Evolutionary conservation across 495 filamentous ascomycete species (phyloP).

Genomic region (Geoglossum glabrum): DNA sequence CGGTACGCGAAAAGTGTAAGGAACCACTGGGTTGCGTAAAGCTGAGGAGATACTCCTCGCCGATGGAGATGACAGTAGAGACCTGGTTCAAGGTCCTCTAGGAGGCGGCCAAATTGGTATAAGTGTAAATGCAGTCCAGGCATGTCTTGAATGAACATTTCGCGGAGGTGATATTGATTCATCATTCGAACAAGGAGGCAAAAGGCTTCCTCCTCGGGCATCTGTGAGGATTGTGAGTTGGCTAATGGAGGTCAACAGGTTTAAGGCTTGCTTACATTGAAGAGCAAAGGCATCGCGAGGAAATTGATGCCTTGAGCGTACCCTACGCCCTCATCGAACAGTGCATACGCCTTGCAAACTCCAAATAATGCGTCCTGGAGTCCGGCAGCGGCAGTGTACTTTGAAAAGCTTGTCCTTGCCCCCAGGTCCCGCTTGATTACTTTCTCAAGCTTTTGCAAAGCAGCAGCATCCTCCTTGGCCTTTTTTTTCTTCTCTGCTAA

Average conservation of each 20-base stretch:
- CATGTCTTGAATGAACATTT: conserved; percentile 93
- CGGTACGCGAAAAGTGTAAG: conserved; percentile 97
- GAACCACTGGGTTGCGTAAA: conserved; percentile 98
- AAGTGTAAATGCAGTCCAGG: conserved; percentile 81
- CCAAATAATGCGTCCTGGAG: conserved; percentile 90
- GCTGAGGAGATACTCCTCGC: conserved; percentile 65
- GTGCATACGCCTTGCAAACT: conserved; percentile 89
- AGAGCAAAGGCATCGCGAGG: conserved; percentile 87
- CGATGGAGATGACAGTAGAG: conserved; percentile 88
- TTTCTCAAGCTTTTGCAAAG: conserved; percentile 72
- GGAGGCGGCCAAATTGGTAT: conserved; percentile 83
- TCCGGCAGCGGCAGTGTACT: conserved; percentile 68
- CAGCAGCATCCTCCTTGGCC: conserved; percentile 50
- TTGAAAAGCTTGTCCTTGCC: conserved; percentile 85
- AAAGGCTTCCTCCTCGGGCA: conserved; percentile 96
- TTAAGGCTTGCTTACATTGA: conserved; percentile 46
- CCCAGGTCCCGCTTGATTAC: conserved; percentile 76
- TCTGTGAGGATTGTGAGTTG: conserved; percentile 26
- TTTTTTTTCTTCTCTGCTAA: conserved; percentile 51
- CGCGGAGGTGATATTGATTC: conserved; percentile 86
- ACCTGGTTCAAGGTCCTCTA: conserved; percentile 87
- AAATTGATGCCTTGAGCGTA: conserved; percentile 99
- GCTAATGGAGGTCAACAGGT: neutral
- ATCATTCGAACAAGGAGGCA: conserved; percentile 82
- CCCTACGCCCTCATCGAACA: conserved; percentile 84